These are phyloP conservation scores for Podila minutissima DNA, from an alignment of 192 early-diverging fungal species.

Conservation along the genomic window DNA sequence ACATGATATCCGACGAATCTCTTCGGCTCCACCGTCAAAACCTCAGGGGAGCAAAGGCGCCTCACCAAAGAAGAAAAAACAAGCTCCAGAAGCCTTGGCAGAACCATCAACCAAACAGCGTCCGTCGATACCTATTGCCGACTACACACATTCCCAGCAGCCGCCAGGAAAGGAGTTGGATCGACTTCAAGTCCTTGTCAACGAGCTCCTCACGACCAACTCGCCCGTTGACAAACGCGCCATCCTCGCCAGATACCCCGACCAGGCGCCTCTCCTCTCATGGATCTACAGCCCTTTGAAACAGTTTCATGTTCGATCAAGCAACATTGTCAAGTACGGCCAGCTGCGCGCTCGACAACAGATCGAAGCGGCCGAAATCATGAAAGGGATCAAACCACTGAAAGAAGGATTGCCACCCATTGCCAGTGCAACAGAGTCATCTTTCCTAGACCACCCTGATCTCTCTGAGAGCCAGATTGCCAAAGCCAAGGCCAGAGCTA, in stretches of 20 bases:
- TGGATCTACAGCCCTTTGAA: slow-evolving; percentile 43
- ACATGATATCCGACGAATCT: no score
- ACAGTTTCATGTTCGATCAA: slow-evolving; percentile 16
- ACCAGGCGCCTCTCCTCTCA: slow-evolving; percentile 22
- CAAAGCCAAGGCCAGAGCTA: not conserved
- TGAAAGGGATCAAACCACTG: not conserved
- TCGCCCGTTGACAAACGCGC: slow-evolving; percentile 8
- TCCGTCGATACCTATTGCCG: not conserved
- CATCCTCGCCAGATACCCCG: slow-evolving; percentile 13
- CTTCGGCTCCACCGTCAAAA: no score
- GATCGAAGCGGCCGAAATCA: not conserved
- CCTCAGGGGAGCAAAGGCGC: no score
- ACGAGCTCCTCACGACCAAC: slow-evolving; percentile 25
- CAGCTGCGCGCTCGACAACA: slow-evolving; percentile 17
- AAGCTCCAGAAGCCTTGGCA: no score
- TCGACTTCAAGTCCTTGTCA: slow-evolving; percentile 16
- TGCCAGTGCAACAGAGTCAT: not conserved
- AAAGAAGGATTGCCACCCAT: not conserved
- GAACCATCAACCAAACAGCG: no score
- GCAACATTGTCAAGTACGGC: slow-evolving; percentile 18
- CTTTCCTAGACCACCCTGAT: not conserved
- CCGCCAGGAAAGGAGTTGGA: slow-evolving; percentile 20
- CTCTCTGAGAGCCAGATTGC: not conserved
- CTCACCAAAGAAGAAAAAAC: no score
- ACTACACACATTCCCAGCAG: slow-evolving; percentile 13